Base-by-base conservation (phyloP, 148 eudicot species). In the Camellia sinensis region DNA sequence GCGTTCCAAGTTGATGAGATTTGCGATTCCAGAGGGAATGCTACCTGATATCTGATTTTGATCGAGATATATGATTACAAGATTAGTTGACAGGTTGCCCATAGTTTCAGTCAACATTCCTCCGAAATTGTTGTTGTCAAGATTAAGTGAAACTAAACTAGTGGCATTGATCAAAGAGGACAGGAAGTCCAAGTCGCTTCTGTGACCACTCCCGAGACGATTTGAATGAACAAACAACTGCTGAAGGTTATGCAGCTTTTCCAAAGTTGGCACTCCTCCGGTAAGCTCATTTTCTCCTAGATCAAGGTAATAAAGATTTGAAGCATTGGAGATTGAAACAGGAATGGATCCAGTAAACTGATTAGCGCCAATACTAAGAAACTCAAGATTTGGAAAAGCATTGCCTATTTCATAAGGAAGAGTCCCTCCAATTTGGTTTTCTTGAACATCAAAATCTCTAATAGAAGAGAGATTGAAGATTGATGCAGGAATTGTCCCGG, bases 111-210 rank as follows among this genome's bases (percentile, higher is more conserved):
- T 83, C 17, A 87, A 50, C 0, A 6, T 0, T 6, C 86, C 89
- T 46, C 73, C 69, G 68, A 85, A 79, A 21, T 41, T 57, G 70
- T 87, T 83, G 3, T 0, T 0, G 40, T 41, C 14, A 57, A 85
- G 12, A 4, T 40, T 69, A 46, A 89, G 5, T 0, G 1, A 0
- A 0, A 6, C 6, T 17, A 88, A 76, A 5, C 0, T 74, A 62
- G 78, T 84, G 61, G 86, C 80, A 73, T 89, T 85, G 53, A 61
- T 64, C 21, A 87, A 75, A 12, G 85, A 73, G 14, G 80, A 66
- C 14, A 89, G 29, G 40, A 87, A 89, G 15, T 52, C 18, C 77
- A 89, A 61, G 65, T 89, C 88, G 75, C 21, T 76, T 6, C 18
- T 59, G 48, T 72, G 18, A 68, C 81, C 3, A 10, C 22, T 57